A percentile compares a stretch with the other conserved stretches of the same genome.
phyloP scores from a whole-genome alignment of 805 yeast genomes.

The Wickerhamomyces bisporus region DNA sequence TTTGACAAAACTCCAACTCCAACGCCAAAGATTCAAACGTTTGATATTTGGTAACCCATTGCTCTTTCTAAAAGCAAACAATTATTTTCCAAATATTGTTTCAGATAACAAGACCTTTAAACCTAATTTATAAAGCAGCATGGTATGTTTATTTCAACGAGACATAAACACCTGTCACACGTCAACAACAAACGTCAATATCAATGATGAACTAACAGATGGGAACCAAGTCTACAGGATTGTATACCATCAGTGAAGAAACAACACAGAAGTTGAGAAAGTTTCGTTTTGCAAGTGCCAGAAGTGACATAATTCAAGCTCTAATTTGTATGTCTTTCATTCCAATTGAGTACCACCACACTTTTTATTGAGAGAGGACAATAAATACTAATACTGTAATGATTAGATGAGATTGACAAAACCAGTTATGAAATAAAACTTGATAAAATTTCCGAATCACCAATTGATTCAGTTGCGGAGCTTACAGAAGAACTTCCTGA shows the following conservation, averaged over 20 bases:
- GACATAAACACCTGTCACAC: not conserved
- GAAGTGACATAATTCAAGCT: slow-evolving; percentile 58
- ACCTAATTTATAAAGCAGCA: not conserved
- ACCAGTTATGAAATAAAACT: slow-evolving; percentile 44
- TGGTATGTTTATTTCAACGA: not conserved
- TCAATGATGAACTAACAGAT: too few relatives aligned
- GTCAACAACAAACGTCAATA: too few relatives aligned
- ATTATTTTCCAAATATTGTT: too few relatives aligned
- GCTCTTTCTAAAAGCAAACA: too few relatives aligned
- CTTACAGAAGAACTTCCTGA: slow-evolving; percentile 77
- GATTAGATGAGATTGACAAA: slow-evolving; percentile 50
- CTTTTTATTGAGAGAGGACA: slow-evolving; percentile 5
- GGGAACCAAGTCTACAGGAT: slow-evolving; percentile 46
- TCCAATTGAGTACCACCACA: not conserved
- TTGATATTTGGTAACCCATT: too few relatives aligned
- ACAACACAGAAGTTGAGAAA: slow-evolving; percentile 58
- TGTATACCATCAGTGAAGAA: slow-evolving; percentile 59
- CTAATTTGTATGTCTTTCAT: slow-evolving; percentile 42
- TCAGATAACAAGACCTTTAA: too few relatives aligned
- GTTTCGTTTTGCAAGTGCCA: slow-evolving; percentile 68
- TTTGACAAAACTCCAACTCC: too few relatives aligned
- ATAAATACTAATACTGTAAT: slow-evolving; percentile 2
- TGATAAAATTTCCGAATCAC: slow-evolving; percentile 40
- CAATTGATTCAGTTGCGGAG: slow-evolving; percentile 49
- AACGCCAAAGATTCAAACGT: too few relatives aligned